phyloP scores from a whole-genome alignment of 2,329 filamentous ascomycete species.

The Epichloe aotearoae region DNA sequence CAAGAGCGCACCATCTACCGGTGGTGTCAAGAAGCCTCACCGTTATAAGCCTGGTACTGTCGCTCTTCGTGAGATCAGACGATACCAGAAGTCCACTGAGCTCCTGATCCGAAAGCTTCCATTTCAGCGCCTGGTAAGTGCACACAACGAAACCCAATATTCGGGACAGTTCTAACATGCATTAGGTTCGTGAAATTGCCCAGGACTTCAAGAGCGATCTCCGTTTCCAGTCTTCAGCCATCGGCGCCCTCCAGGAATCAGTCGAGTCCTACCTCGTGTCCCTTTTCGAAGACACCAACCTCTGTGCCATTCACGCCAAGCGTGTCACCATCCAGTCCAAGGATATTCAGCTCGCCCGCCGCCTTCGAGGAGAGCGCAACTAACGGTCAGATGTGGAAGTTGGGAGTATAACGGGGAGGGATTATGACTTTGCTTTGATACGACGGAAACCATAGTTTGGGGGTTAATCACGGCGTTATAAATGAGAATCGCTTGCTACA shows the following conservation, averaged over 20 bases:
- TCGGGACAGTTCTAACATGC: slow-evolving; percentile 5
- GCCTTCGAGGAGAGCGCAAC: slow-evolving; percentile 88
- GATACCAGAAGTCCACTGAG: slow-evolving; percentile 96
- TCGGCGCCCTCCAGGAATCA: slow-evolving; percentile 94
- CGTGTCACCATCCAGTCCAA: slow-evolving; percentile 97
- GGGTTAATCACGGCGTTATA: slow-evolving; percentile 34
- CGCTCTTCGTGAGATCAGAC: slow-evolving; percentile 95
- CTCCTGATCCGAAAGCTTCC: slow-evolving; percentile 93
- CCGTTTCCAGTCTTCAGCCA: slow-evolving; percentile 96
- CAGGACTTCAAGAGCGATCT: slow-evolving; percentile 93
- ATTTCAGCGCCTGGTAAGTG: slow-evolving; percentile 78
- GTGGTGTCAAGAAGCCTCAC: slow-evolving; percentile 94
- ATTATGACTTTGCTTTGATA: slow-evolving; percentile 28
- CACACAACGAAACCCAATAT: not conserved
- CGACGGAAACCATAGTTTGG: slow-evolving; percentile 24
- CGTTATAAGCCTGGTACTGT: slow-evolving; percentile 85
- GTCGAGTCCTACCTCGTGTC: slow-evolving; percentile 98
- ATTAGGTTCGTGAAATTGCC: slow-evolving; percentile 77
- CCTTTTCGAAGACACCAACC: slow-evolving; percentile 95
- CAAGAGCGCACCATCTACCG: slow-evolving; percentile 95
- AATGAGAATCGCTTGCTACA: slow-evolving; percentile 27
- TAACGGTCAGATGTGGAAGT: slow-evolving; percentile 31
- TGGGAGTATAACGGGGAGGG: slow-evolving; percentile 12
- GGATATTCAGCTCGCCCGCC: slow-evolving; percentile 92
- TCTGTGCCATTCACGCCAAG: slow-evolving; percentile 98